Base-by-base conservation (phyloP, 139 green algal species). In the Chlamydomonas schloesseri region DNA sequence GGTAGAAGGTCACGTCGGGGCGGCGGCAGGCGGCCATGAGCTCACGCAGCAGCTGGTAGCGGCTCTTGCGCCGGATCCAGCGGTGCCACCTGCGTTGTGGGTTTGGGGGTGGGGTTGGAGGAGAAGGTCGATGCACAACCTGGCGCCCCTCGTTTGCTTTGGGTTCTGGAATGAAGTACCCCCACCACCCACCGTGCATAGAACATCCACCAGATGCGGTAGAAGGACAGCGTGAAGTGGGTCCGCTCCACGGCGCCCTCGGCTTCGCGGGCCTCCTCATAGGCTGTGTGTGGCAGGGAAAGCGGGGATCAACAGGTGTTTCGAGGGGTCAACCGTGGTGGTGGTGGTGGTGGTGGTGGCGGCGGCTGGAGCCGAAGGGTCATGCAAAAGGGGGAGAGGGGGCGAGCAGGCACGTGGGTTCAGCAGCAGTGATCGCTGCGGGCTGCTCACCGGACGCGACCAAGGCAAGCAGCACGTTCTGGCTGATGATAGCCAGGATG, bases 391-490 rank as follows among this genome's bases (percentile, higher is more conserved):
- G n/a, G n/a, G n/a, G n/a, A n/a, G n/a, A n/a, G n/a, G n/a, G n/a
- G n/a, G n/a, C n/a, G n/a, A n/a, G n/a, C n/a, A n/a, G n/a, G n/a
- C n/a, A n/a, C n/a, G n/a, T n/a, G n/a, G n/a, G n/a, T n/a, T n/a
- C n/a, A n/a, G n/a, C n/a, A n/a, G n/a, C n/a, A n/a, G n/a, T n/a
- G n/a, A n/a, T n/a, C n/a, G n/a, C n/a, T n/a, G n/a, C n/a, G n/a
- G n/a, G n/a, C n/a, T n/a, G n/a, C 42, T 5, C 42, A 50, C 42
- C 42, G 42, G 42, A 50, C 31, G 73, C 73, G 5, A 81, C 73
- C 21, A 81, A 34, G 2, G 73, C 73, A 9, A 81, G 73, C 24
- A 81, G 73, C 31, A 81, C 73, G 31, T 81, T 81, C 33, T 81
- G 73, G 17, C 2, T 31, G 33, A 81, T 70, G 11, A 81, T 50